Percentiles rank a stretch among this genome's conserved stretches.
These are phyloP conservation scores for Penicillium flavigenum DNA, from an alignment of 495 filamentous ascomycete genomes.

Conservation along the genomic window DNA sequence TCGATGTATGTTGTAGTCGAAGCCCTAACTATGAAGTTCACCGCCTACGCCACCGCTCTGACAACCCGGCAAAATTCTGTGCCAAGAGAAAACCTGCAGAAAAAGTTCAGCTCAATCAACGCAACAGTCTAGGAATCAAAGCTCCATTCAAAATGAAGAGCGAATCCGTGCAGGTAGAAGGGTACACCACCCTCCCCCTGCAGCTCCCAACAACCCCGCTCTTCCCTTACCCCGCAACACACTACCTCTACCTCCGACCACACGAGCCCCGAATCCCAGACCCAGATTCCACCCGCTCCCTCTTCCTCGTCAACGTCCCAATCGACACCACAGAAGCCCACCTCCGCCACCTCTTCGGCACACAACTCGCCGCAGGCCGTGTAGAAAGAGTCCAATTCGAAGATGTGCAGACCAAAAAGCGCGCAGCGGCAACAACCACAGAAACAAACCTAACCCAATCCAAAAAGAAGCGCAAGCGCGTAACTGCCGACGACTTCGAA, in stretches of 20 bases:
- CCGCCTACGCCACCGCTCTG: slow-evolving; percentile 19
- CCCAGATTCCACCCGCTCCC: slow-evolving; percentile 65
- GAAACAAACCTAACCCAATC: slow-evolving; percentile 29
- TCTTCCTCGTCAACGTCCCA: slow-evolving; percentile 87
- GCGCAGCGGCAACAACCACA: slow-evolving; percentile 19
- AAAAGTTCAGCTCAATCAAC: slow-evolving; percentile 20
- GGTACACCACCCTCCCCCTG: slow-evolving; percentile 51
- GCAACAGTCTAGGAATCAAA: slow-evolving; percentile 17
- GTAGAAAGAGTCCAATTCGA: slow-evolving; percentile 78
- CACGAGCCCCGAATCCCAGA: slow-evolving; percentile 78
- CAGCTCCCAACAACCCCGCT: slow-evolving; percentile 61
- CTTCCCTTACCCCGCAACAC: slow-evolving; percentile 58
- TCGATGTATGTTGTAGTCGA: slow-evolving; percentile 51
- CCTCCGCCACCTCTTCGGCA: slow-evolving; percentile 69
- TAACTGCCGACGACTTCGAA: slow-evolving; percentile 51
- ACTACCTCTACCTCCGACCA: slow-evolving; percentile 83
- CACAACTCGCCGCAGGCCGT: slow-evolving; percentile 66
- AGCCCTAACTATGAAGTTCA: slow-evolving; percentile 16
- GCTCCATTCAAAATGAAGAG: slow-evolving; percentile 37
- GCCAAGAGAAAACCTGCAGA: slow-evolving; percentile 24
- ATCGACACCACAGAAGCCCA: slow-evolving; percentile 77
- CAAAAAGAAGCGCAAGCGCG: slow-evolving; percentile 67
- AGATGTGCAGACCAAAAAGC: slow-evolving; percentile 48
- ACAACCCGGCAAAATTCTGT: slow-evolving; percentile 21
- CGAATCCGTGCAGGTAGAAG: slow-evolving; percentile 43